Evolutionary conservation across 2,329 filamentous ascomycete species (phyloP), one percentile per base, ranked within the genome.

Genomic region (Talaromyces sp.): DNA sequence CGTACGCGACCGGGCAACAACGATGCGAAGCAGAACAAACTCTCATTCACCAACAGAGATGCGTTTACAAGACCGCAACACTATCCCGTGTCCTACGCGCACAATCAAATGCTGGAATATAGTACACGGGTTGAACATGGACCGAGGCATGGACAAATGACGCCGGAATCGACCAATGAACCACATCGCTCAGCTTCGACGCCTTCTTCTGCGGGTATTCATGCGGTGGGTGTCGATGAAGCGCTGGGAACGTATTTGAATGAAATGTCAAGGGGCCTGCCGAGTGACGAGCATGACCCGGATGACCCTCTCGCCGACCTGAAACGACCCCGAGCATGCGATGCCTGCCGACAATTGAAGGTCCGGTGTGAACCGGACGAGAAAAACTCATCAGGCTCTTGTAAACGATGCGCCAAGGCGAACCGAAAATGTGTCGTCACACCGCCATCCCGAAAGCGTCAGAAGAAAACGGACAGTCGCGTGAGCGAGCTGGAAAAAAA

Each of bases 401-500:
- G 89, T 74, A 86, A 84, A 73, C 85, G 92, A 66, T 96, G 92
- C 74, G 84, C 85, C 58, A 96, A 96, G 77, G 90, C 91, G 2
- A 86, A 87, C n/a, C 82, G 92, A 40, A 82, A 82, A 66, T 96
- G 92, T 72, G 79, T 93, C 44, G 88, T 93, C 65, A 96, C 91
- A 0, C 85, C 87, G 66, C 91, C 86, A 0, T 86, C 82, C 14
- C 77, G 91, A 44, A 96, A 96, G 77, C 83, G 92, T 50, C 91
- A 93, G 79, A 96, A 93, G 81, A 96, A 96, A 81, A 92, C 91
- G 60, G 93, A 96, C 73, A 93, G 87, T 67, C 84, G 92, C 58
- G 92, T 97, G 12, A 89, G 92, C 8, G 92, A 96, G 79, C 82
- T 97, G 58, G 92, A 96, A 80, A 92, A 89, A 81, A 96, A 96